These are phyloP conservation scores for Plantago coronopus DNA, from an alignment of 305 asterid genomes.

Conservation along the genomic window DNA sequence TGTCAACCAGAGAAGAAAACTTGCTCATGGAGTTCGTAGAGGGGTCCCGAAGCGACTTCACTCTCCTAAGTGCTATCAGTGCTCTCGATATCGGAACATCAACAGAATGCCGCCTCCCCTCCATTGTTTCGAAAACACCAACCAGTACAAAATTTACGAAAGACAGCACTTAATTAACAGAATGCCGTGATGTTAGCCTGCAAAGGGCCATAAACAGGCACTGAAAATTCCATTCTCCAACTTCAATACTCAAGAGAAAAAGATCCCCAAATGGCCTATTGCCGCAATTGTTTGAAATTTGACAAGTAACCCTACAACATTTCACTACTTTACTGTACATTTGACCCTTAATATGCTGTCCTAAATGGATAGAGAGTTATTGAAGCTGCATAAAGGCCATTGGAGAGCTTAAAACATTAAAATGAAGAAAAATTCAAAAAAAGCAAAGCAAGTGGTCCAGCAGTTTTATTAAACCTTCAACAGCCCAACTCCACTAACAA, in stretches of 20 bases:
- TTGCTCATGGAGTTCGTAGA: slow-evolving; percentile 69
- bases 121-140: slow-evolving; percentile 43
- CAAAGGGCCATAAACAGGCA: slow-evolving; percentile 28
- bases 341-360: background rate
- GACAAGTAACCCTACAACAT: too few species aligned
- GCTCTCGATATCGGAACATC: slow-evolving; percentile 72
- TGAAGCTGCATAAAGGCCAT: too few species aligned
- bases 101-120: slow-evolving; percentile 76
- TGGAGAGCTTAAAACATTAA: too few species aligned
- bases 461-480: slow-evolving; percentile 13
- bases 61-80: slow-evolving; percentile 73
- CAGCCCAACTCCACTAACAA: slow-evolving; percentile 9
- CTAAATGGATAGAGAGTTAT: background rate
- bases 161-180: slow-evolving; percentile 16
- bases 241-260: slow-evolving; percentile 3
- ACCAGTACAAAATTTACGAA: slow-evolving; percentile 1
- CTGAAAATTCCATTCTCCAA: slow-evolving; percentile 20
- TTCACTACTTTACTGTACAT: too few species aligned
- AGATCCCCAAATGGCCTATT: background rate
- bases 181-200: slow-evolving; percentile 27
- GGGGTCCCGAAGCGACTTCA: slow-evolving; percentile 87
- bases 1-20: slow-evolving; percentile 49
- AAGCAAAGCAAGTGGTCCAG: slow-evolving; percentile 24
- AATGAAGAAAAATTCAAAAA: background rate
- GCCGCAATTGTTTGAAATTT: too few species aligned